Conservation (phyloP, 305 asterid species). For the Solanum chacoense region DNA sequence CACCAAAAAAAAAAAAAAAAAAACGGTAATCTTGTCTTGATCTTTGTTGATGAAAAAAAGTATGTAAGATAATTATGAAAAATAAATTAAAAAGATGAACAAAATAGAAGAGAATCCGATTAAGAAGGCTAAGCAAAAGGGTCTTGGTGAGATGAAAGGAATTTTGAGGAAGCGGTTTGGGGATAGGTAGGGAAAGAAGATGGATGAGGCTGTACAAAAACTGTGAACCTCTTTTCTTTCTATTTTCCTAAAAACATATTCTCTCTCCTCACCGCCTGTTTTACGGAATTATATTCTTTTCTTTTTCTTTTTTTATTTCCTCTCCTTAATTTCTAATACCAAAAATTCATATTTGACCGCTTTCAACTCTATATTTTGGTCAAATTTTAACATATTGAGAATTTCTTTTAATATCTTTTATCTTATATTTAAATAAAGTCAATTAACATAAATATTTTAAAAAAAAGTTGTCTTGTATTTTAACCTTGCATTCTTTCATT, state of each 20-base stretch:
- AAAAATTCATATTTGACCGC: background rate
- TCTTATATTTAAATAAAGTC: too few species aligned
- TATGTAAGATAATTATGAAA: background rate
- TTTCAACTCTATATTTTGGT: background rate
- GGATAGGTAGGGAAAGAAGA: background rate
- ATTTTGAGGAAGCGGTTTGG: background rate
- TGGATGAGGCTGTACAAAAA: conserved; percentile 4
- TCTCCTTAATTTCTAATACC: background rate
- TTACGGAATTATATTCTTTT: conserved; percentile 4
- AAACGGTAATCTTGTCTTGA: background rate
- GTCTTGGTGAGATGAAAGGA: background rate
- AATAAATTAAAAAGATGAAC: background rate
- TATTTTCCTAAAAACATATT: background rate
- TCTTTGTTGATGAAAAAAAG: background rate
- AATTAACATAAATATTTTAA: too few species aligned
- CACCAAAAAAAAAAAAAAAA: background rate
- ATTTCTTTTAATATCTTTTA: too few species aligned
- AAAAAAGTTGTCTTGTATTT: too few species aligned
- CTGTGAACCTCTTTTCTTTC: conserved; percentile 1
- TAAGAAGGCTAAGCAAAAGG: background rate
- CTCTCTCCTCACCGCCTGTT: conserved; percentile 19
- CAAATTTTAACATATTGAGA: background rate
- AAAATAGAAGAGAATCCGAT: background rate
- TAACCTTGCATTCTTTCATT: background rate
- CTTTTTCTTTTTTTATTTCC: background rate